These are phyloP conservation scores for Rhizophora apiculata DNA, from an alignment of 345 rosid species.

Conservation along the genomic window DNA sequence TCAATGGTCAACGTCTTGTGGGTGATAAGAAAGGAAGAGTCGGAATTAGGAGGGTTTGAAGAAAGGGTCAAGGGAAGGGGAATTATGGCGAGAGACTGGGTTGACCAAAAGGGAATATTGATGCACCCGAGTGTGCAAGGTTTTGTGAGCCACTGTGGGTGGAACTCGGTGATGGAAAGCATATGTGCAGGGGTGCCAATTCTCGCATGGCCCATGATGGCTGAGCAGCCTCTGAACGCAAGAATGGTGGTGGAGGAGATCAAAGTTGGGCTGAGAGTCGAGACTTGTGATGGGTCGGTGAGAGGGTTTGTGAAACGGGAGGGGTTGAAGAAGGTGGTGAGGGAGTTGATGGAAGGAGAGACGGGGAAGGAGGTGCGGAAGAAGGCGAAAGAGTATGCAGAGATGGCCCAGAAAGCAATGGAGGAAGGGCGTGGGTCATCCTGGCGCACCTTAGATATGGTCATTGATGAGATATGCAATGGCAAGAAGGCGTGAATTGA, in stretches of 20 bases:
- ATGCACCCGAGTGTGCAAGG: conserved; percentile 56
- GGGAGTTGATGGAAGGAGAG: conserved; percentile 67
- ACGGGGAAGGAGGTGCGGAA: conserved; percentile 39
- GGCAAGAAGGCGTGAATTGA: background rate
- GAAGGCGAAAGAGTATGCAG: conserved; percentile 40
- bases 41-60: conserved; percentile 44
- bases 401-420: conserved; percentile 49
- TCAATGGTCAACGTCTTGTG: conserved; percentile 58
- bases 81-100: conserved; percentile 63
- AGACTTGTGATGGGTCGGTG: conserved; percentile 36
- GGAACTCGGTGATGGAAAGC: conserved; percentile 78
- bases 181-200: conserved; percentile 70
- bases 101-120: conserved; percentile 57
- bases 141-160: conserved; percentile 78
- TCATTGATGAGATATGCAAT: conserved; percentile 33
- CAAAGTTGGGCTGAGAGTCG: conserved; percentile 54
- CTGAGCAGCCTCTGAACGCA: conserved; percentile 67
- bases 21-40: conserved; percentile 48
- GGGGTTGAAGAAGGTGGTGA: conserved; percentile 43
- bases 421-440: conserved; percentile 58
- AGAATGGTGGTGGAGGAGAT: conserved; percentile 64
- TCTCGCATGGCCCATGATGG: conserved; percentile 78
- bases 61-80: conserved; percentile 50
- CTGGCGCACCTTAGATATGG: conserved; percentile 44
- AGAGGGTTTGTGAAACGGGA: conserved; percentile 48